Evolutionary conservation across 306 rosid species (phyloP), one percentile per base, ranked within the genome.

Genomic region (Sechiopsis laciniata): DNA sequence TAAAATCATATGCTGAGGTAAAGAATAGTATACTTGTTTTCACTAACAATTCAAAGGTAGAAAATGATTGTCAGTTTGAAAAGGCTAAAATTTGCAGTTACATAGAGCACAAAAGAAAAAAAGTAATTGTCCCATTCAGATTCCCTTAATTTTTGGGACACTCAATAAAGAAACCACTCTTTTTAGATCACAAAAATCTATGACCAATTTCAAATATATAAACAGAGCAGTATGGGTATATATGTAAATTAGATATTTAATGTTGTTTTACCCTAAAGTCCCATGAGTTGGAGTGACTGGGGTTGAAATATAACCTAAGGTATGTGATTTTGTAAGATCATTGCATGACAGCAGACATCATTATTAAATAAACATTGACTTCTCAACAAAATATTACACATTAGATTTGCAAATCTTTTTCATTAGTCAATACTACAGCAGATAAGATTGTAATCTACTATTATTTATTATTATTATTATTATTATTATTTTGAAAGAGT

Each of bases 271-370:
- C 5, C 59, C 4, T 8, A 55, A 55, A 55, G 20, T 17, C 13
- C 0, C 5, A 57, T 57, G 35, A 58, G 13, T 57, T 57, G 63
- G 3, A 4, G 2, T 10, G 32, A 32, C 2, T 21, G 32, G 7
- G 62, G 8, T 57, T 57, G 15, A 29, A 22, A 58, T 58, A 32
- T 16, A 55, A 59, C 9, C 22, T 57, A 16, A 60, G 20, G 7
- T 26, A 35, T 37, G 5, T 60, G 16, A 7, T 15, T 61, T 61
- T 42, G 15, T 61, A 61, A 32, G 67, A 61, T 61, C 29, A 59
- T 59, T 59, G 40, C 65, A 59, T 59, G 42, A 59, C 65, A 61
- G 67, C 42, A 61, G 12, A 61, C 21, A 29, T 26, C 46, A 40
- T 29, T 11, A 61, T 61, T 61, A 29, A 61, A 40, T 29, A 26